These are phyloP conservation scores for Brassica carinata DNA, from an alignment of 345 rosid species.

Conservation along the genomic window DNA sequence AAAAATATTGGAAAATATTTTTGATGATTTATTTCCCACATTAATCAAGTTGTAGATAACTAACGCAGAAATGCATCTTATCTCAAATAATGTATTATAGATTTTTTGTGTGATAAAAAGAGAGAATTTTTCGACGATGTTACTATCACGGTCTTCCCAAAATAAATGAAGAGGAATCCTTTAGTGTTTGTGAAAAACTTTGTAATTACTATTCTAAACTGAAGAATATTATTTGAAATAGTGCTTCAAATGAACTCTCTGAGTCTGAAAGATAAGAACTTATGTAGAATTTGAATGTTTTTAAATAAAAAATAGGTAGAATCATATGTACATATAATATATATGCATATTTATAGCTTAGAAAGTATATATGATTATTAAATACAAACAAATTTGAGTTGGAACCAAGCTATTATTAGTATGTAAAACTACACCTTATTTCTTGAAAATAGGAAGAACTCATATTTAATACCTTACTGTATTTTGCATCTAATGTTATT, in stretches of 20 bases:
- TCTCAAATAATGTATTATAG: background rate
- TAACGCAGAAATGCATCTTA: background rate
- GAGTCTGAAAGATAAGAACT: too few species aligned
- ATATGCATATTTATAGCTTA: background rate
- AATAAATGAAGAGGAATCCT: background rate
- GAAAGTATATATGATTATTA: background rate
- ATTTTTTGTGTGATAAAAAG: too few species aligned
- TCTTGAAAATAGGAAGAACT: constrained; percentile 11
- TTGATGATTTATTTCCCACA: constrained; percentile 25
- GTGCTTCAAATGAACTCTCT: too few species aligned
- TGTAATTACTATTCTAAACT: background rate
- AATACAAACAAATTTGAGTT: background rate
- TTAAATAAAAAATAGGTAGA: too few species aligned
- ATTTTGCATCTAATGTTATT: constrained; percentile 19
- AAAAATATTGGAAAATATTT: background rate
- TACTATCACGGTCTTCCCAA: background rate
- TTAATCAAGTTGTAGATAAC: constrained; percentile 12
- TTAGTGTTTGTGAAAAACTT: background rate
- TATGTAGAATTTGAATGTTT: too few species aligned
- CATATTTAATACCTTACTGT: background rate
- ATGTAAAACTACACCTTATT: constrained; percentile 5
- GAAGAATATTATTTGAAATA: too few species aligned
- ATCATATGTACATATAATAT: too few species aligned
- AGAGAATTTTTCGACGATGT: too few species aligned
- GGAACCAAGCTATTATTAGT: constrained; percentile 2